These are phyloP conservation scores for Triangularia setosa DNA, from an alignment of 2,329 filamentous ascomycete species.

Conservation along the genomic window DNA sequence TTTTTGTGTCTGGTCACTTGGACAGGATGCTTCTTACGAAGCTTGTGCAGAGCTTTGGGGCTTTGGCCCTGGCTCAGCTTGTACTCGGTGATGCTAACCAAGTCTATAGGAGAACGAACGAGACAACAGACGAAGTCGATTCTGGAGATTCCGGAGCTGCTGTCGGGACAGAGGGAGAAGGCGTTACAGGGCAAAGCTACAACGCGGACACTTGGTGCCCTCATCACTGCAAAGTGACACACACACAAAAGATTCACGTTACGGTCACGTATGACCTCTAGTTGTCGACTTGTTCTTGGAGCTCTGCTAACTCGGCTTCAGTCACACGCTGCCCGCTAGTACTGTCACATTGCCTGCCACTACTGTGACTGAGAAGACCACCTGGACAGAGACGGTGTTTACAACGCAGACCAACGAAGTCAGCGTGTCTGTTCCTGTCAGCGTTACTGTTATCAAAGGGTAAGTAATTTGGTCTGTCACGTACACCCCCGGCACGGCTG, in stretches of 20 bases:
- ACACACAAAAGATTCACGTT: slow-evolving; percentile 20
- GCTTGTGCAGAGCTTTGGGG: slow-evolving; percentile 23
- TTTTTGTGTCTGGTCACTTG: slow-evolving; percentile 8
- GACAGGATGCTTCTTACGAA: slow-evolving; percentile 25
- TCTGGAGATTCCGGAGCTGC: slow-evolving; percentile 17
- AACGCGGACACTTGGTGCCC: neutral
- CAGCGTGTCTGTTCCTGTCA: neutral
- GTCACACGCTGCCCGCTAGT: slow-evolving; percentile 4
- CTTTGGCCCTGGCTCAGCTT: slow-evolving; percentile 23
- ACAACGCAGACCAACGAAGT: slow-evolving; percentile 14
- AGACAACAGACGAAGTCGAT: slow-evolving; percentile 7
- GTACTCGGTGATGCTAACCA: slow-evolving; percentile 18
- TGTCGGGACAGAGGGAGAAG: neutral
- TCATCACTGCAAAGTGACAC: slow-evolving; percentile 5
- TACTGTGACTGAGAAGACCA: neutral
- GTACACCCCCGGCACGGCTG: neutral
- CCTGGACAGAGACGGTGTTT: slow-evolving; percentile 1
- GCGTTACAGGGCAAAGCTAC: neutral
- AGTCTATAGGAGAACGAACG: slow-evolving; percentile 18
- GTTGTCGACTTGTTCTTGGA: neutral
- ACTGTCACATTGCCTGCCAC: neutral
- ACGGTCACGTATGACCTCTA: slow-evolving; percentile 4
- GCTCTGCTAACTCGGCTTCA: neutral
- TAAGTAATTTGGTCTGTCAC: slow-evolving; percentile 1
- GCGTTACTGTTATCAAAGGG: slow-evolving; percentile 2